Conservation (phyloP, 2,329 filamentous ascomycete genomes). For the Claviceps cyperi region DNA sequence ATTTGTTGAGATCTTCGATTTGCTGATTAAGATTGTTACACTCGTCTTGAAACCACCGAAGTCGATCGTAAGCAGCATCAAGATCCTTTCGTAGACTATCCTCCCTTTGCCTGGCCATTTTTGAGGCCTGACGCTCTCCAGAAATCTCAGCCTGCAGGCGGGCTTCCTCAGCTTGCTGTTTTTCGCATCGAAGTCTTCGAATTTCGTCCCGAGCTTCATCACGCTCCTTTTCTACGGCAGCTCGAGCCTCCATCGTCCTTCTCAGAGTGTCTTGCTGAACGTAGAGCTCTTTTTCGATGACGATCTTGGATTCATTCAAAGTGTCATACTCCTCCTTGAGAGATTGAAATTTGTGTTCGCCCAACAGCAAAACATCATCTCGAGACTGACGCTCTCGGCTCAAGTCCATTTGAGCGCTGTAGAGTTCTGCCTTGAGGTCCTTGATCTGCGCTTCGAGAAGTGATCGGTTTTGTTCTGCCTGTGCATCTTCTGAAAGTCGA, state of each 20-base stretch:
- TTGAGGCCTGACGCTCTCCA: slow-evolving; percentile 66
- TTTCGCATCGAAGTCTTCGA: slow-evolving; percentile 66
- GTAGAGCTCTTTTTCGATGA: slow-evolving; percentile 95
- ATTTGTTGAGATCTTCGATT: slow-evolving; percentile 72
- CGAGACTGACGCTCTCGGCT: slow-evolving; percentile 85
- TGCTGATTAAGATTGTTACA: slow-evolving; percentile 61
- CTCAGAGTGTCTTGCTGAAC: slow-evolving; percentile 84
- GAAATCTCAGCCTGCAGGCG: slow-evolving; percentile 68
- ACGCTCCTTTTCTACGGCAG: slow-evolving; percentile 69
- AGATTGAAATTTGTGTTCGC: slow-evolving; percentile 73
- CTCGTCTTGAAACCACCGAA: slow-evolving; percentile 69
- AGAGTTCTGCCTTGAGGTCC: slow-evolving; percentile 74
- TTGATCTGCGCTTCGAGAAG: slow-evolving; percentile 78
- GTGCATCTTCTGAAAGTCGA: slow-evolving; percentile 76
- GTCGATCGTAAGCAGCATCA: slow-evolving; percentile 59
- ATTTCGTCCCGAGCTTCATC: slow-evolving; percentile 83
- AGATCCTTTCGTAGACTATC: slow-evolving; percentile 64
- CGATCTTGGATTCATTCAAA: slow-evolving; percentile 89
- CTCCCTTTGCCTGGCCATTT: slow-evolving; percentile 67
- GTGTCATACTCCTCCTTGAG: slow-evolving; percentile 75
- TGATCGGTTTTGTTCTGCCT: slow-evolving; percentile 67
- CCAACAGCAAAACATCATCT: slow-evolving; percentile 81
- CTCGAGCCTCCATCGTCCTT: slow-evolving; percentile 67
- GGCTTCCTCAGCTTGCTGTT: slow-evolving; percentile 72
- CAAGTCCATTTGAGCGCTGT: slow-evolving; percentile 72